Base-by-base conservation (phyloP, 1,139 yeast species). In the Geotrichum citri-aurantii region DNA sequence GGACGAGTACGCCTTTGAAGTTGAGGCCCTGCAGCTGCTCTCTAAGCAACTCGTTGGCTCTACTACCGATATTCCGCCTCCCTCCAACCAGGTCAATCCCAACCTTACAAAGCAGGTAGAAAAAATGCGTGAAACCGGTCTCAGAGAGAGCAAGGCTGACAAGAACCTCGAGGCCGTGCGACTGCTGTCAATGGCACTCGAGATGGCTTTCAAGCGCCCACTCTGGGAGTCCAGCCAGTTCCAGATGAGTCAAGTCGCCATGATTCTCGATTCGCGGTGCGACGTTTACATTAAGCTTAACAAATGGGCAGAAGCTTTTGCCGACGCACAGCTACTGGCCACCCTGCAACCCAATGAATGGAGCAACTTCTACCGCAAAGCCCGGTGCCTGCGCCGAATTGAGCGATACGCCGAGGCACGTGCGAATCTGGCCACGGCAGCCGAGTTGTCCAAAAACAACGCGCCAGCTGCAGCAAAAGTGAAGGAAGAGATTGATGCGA, bases 191-290 rank as follows among this genome's bases (percentile, higher is more conserved):
- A 77, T 90, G 61, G 97, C 96, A 0, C 77, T 93, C 50, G 95
- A 89, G 59, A 82, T 91, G 83, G 87, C 92, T 21, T 75, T 81
- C 62, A 84, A 88, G 65, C 82, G 98, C 71, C 84, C 91, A 40
- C 85, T 88, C 67, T 91, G 92, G 80, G 99, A 93, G 71, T 79
- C 92, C 11, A 88, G 91, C 67, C 91, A 83, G 64, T 81, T 85
- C 49, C 86, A 92, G 46, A 74, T 91, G 59, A 92, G 87, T 67
- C 98, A 93, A 70, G 75, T 88, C 59, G 80, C 85, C 54, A 78
- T 82, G 67, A 81, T 90, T 68, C 74, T 92, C 60, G 86, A 85
- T 77, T 86, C 90, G 59, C 80, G 97, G 64, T 84, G 96, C 24
- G 98, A 92, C 68, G 88, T 96, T 0, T 81, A 86, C 67, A 77